Evolutionary conservation across 2,329 filamentous ascomycete genomes (phyloP).

Genomic region (Colletotrichum filicis): DNA sequence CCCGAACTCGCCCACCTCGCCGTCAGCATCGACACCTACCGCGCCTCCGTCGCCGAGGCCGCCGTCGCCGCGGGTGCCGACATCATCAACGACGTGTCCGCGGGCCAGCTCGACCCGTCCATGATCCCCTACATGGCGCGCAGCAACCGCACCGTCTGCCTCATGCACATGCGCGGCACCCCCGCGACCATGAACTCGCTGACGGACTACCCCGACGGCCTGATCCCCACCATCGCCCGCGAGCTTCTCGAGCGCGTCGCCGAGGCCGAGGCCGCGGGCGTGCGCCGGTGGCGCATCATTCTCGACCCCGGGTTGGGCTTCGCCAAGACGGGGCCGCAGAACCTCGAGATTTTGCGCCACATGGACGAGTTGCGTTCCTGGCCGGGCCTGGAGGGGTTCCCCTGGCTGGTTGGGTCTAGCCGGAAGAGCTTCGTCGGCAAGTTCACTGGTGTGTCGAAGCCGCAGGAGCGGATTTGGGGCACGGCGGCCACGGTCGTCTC

Average conservation of each 20-base stretch:
- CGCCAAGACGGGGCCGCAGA: conserved; percentile 85
- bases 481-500: conserved; percentile 90
- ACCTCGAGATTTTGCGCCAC: conserved; percentile 80
- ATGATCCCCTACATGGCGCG: conserved; percentile 87
- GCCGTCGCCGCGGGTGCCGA: conserved; percentile 85
- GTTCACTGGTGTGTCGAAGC: conserved; percentile 79
- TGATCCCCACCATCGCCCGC: conserved; percentile 71
- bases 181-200: conserved; percentile 82
- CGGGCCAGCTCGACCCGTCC: conserved; percentile 78
- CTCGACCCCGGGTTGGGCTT: conserved; percentile 96
- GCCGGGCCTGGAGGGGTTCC: conserved; percentile 74
- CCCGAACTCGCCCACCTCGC: conserved; percentile 72
- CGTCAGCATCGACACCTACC: conserved; percentile 94
- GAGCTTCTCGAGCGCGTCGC: conserved; percentile 78
- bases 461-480: conserved; percentile 80
- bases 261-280: conserved; percentile 81
- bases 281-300: conserved; percentile 93
- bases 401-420: conserved; percentile 91
- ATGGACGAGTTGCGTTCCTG: conserved; percentile 72
- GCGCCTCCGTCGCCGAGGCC: conserved; percentile 81
- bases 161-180: conserved; percentile 96
- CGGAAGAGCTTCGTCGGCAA: conserved; percentile 90
- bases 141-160: conserved; percentile 79
- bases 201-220: conserved; percentile 73
- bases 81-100: conserved; percentile 95